Evolutionary conservation across 352 stramenopile species (phyloP).

Genomic region (Pythium volutum): DNA sequence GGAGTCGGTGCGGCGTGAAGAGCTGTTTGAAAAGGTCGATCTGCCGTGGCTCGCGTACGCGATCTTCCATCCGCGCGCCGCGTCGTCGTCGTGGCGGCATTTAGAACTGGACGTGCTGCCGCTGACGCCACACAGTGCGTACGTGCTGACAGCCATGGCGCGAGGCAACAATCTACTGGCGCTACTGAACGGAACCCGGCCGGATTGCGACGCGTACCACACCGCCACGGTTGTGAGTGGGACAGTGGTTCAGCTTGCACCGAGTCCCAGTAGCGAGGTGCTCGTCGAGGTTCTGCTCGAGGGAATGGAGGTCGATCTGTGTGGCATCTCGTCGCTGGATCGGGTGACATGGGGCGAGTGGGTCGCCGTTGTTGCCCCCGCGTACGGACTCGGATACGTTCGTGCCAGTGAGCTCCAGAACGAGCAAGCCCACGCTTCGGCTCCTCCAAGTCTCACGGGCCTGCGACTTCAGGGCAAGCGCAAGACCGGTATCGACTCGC

Average conservation of each 20-base stretch:
- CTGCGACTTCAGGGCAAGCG: neutral
- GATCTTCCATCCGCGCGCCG: too few relatives aligned
- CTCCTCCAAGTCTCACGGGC: neutral
- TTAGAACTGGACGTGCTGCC: neutral
- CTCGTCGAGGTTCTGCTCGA: neutral
- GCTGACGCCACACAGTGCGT: neutral
- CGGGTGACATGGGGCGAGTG: neutral
- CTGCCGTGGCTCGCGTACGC: too few relatives aligned
- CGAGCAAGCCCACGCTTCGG: neutral
- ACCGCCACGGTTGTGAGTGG: neutral
- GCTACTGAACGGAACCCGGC: neutral
- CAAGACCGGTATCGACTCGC: too few relatives aligned
- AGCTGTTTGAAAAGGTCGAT: too few relatives aligned
- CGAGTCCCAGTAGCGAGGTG: neutral
- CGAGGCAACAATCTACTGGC: constrained; percentile 1
- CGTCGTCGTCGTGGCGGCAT: constrained; percentile 1
- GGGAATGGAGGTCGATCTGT: neutral
- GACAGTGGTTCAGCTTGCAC: neutral
- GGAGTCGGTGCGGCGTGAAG: too few relatives aligned
- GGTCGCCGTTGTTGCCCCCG: neutral
- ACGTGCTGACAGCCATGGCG: neutral
- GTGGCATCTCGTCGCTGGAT: constrained; percentile 2
- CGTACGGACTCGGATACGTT: constrained; percentile 5
- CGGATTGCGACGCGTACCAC: neutral
- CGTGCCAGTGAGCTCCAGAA: neutral